Evolutionary conservation across 2,329 filamentous ascomycete species (phyloP), one percentile per base, ranked within the genome.

Genomic region (Myotisia sp.): DNA sequence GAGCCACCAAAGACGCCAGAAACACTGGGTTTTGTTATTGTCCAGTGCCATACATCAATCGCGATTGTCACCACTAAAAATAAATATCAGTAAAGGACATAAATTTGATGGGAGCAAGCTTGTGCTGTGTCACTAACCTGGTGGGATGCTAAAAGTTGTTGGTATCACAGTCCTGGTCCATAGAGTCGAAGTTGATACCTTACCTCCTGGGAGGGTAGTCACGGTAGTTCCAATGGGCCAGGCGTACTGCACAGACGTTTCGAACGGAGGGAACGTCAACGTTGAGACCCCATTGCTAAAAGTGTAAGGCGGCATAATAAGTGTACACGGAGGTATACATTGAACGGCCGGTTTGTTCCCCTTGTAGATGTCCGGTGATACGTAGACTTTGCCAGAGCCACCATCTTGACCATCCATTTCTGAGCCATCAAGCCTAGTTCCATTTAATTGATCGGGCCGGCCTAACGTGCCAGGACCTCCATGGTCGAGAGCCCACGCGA

Each of bases 311-410:
- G 43, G 43, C 27, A 45, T 29, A 22, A 45, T 40, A 29, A 44
- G 41, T n/a, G 38, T 37, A 26, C 43, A 45, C 5, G 42, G 43
- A 8, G 42, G 42, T 16, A 39, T 31, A 27, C 43, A 45, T 6
- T 33, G 20, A 19, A 44, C 33, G 16, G 14, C 26, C n/a, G 38
- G 43, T 12, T 41, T 29, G 3, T 29, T 8, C 8, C 35, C 29
- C 12, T 29, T 30, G 12, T 37, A 42, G 26, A 45, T 41, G n/a
- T 37, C 37, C 10, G 43, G 42, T 20, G 37, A 33, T 16, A 45
- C 37, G 26, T 39, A 45, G 14, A 45, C 40, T 6, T 37, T 36
- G 4, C 39, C 40, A 8, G 43, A 43, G 12, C 33, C 35, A 12
- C 40, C 33, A 19, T 39, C 35, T 22, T 8, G 10, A 4, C 33